Evolutionary conservation across 2,329 filamentous ascomycete species (phyloP).

Genomic region (Camillea tinctor): DNA sequence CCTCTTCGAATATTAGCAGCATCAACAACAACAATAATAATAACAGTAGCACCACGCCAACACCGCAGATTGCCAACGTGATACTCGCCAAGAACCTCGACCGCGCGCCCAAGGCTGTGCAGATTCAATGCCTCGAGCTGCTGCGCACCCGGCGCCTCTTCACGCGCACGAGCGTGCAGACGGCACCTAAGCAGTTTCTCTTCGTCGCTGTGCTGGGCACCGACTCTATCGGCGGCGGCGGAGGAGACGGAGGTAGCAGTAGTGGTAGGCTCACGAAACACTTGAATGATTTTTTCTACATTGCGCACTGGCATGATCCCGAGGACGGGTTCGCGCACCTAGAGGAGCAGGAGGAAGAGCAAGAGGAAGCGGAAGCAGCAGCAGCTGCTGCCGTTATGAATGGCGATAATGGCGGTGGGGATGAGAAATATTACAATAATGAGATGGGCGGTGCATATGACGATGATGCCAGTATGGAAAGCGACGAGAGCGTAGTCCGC

Average conservation of each 20-base stretch:
- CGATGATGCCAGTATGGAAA: constrained; percentile 16
- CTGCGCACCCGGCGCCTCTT: constrained; percentile 77
- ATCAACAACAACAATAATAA: constrained; percentile 1
- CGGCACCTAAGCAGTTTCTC: constrained; percentile 74
- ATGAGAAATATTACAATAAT: constrained; percentile 18
- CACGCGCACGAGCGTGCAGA: constrained; percentile 70
- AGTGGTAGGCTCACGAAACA: constrained; percentile 53
- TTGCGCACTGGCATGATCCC: constrained; percentile 80
- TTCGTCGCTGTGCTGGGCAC: constrained; percentile 68
- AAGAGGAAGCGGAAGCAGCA: constrained; percentile 33
- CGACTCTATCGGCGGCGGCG: constrained; percentile 36
- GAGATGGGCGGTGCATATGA: constrained; percentile 2
- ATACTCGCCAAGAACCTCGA: constrained; percentile 81
- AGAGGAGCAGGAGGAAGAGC: constrained; percentile 55
- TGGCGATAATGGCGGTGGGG: constrained; percentile 9
- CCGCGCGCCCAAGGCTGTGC: constrained; percentile 68
- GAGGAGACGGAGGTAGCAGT: constrained; percentile 45
- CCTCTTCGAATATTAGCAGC: not conserved
- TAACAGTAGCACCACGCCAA: constrained; percentile 4
- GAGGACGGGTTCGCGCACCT: constrained; percentile 73
- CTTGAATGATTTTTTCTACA: constrained; percentile 79
- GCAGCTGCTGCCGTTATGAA: constrained; percentile 21
- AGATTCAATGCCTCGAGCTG: constrained; percentile 78
- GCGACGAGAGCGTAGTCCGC: constrained; percentile 14
- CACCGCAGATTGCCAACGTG: constrained; percentile 67